These are phyloP conservation scores for Myriosclerotinia scirpicola DNA, from an alignment of 2,329 filamentous ascomycete species.

Conservation along the genomic window DNA sequence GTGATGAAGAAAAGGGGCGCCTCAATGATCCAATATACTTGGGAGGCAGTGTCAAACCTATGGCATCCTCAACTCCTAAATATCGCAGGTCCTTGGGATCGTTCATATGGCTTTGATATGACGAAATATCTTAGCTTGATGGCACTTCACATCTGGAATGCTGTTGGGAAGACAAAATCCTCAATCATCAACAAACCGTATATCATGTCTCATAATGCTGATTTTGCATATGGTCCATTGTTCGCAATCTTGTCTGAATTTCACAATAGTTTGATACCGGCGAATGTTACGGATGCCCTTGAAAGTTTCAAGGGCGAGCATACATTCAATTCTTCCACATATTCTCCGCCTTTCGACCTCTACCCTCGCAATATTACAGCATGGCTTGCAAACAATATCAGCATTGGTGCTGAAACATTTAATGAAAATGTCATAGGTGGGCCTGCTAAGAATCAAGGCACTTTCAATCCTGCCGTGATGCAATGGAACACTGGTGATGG, in stretches of 20 bases:
- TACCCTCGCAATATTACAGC: conserved; percentile 58
- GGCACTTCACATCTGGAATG: conserved; percentile 58
- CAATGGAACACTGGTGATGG: conserved; percentile 54
- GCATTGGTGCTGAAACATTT: conserved; percentile 60
- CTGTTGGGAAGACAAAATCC: conserved; percentile 49
- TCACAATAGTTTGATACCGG: conserved; percentile 50
- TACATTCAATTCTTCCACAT: conserved; percentile 52
- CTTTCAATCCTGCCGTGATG: conserved; percentile 60
- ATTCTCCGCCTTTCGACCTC: conserved; percentile 58
- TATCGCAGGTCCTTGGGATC: conserved; percentile 64
- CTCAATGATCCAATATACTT: conserved; percentile 54
- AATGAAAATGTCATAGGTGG: conserved; percentile 57
- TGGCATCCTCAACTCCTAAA: conserved; percentile 61
- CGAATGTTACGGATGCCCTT: conserved; percentile 44
- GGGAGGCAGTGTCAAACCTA: conserved; percentile 52
- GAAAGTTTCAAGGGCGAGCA: conserved; percentile 53
- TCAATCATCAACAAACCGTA: conserved; percentile 32
- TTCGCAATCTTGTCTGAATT: conserved; percentile 54
- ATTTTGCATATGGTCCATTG: conserved; percentile 58
- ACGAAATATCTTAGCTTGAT: conserved; percentile 60
- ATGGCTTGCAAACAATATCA: conserved; percentile 57
- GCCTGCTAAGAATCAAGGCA: conserved; percentile 49
- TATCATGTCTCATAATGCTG: conserved; percentile 55
- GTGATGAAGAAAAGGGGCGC: conserved; percentile 39
- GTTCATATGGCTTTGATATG: conserved; percentile 64